Evolutionary conservation across 2,329 filamentous ascomycete genomes (phyloP).

Genomic region (Calonectria naviculata): DNA sequence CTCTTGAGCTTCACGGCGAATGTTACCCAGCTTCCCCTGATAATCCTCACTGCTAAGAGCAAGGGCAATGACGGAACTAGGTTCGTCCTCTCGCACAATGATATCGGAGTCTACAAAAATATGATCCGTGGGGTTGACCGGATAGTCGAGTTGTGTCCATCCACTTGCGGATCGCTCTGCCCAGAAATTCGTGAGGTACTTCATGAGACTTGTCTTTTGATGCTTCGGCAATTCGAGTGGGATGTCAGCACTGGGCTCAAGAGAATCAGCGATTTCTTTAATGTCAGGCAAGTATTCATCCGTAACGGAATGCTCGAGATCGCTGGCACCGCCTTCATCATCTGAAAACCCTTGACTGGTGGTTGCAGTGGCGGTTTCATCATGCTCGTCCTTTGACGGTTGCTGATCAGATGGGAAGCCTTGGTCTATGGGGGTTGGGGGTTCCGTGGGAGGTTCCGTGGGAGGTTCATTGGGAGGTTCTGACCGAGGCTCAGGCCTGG

Average conservation of each 20-base stretch:
- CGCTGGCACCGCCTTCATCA: constrained; percentile 75
- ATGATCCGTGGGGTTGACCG: constrained; percentile 87
- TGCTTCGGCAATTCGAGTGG: constrained; percentile 87
- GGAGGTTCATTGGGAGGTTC: constrained; percentile 27
- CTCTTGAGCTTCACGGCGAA: constrained; percentile 64
- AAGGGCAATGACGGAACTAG: constrained; percentile 94
- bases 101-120: constrained; percentile 98
- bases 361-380: constrained; percentile 41
- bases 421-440: constrained; percentile 38
- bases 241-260: constrained; percentile 70
- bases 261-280: constrained; percentile 70
- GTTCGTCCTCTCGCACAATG: constrained; percentile 96
- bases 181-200: constrained; percentile 98
- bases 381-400: constrained; percentile 40
- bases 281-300: constrained; percentile 76
- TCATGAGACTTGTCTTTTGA: constrained; percentile 92
- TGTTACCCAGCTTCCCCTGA: constrained; percentile 78
- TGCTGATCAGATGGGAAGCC: constrained; percentile 36
- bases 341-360: constrained; percentile 71
- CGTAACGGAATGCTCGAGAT: constrained; percentile 75
- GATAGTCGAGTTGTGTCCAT: constrained; percentile 93
- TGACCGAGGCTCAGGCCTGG: constrained; percentile 25
- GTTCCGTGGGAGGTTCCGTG: constrained; percentile 28
- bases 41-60: constrained; percentile 92
- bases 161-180: constrained; percentile 96